Base-by-base conservation (phyloP, 225 moss, liverwort and hornwort genomes). In the Takakia lepidozioides region DNA sequence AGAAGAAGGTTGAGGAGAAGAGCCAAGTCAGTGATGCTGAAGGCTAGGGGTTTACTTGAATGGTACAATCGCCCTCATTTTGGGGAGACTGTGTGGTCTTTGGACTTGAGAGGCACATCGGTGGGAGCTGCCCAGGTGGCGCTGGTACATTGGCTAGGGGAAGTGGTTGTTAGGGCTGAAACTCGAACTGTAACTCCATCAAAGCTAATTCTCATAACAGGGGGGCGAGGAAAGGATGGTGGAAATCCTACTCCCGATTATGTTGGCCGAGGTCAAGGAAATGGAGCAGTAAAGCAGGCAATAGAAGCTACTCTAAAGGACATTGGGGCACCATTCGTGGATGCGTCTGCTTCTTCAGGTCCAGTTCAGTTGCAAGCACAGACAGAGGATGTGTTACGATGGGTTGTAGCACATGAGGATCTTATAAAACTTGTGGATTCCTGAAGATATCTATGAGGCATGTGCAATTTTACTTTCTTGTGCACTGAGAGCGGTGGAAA, bases 41-140 rank as follows among this genome's bases (percentile, higher is more conserved):
- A 76, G 49, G 91, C 78, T 18, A 87, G 82, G 9, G 59, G 75
- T 26, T 35, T 91, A 9, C 32, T 91, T 37, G 84, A 80, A 43
- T 72, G 75, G 75, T 98, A 81, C 44, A 63, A 83, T 39, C 82
- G 85, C 18, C 91, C 91, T 6, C 54, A 75, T 19, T 74, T 65
- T 45, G 66, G 71, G 19, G 77, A 77, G 61, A 74, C 60, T 23
- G 75, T 71, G 6, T 78, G 84, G 62, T 41, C 67, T 10, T 55
- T 98, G 60, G 87, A 98, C 65, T 28, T 98, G 41, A 82, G 87
- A 27, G 77, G 71, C 43, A 76, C 81, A 28, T 98, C 98, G 0
- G 75, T 81, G 52, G 87, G 98, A 49, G 91, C 87, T 30, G 80
- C 98, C 19, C 76, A 72, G 55, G 64, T 91, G 13, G 83, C 98